Percentiles rank a stretch among this genome's conserved stretches.
phyloP scores from a whole-genome alignment of 1,284 basidiomycete species.

The Boletus smithii region DNA sequence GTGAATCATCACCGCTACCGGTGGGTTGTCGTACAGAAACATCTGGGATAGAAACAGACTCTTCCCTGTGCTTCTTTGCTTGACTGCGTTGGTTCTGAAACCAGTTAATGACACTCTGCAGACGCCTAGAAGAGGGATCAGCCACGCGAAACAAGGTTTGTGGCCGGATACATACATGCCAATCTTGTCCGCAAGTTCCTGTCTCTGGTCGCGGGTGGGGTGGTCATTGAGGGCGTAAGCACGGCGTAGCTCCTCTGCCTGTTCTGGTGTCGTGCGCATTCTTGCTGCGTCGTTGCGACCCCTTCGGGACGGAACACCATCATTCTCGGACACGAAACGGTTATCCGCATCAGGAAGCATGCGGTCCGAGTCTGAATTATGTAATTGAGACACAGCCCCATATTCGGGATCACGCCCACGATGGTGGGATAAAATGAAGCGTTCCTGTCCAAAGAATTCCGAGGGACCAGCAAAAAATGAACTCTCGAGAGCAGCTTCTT shows the following conservation, averaged over 20 bases:
- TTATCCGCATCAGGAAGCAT: slow-evolving; percentile 30
- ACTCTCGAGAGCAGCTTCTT: slow-evolving; percentile 26
- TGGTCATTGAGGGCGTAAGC: slow-evolving; percentile 60
- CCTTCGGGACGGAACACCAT: slow-evolving; percentile 31
- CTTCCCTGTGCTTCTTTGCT: slow-evolving; percentile 61
- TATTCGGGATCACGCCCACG: slow-evolving; percentile 31
- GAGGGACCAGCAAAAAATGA: slow-evolving; percentile 34
- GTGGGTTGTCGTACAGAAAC: slow-evolving; percentile 20
- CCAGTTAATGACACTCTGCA: slow-evolving; percentile 78
- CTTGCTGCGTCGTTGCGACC: slow-evolving; percentile 37
- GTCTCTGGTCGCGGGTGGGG: slow-evolving; percentile 62
- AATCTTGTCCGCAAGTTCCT: slow-evolving; percentile 59
- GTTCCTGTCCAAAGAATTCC: slow-evolving; percentile 32
- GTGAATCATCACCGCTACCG: slow-evolving; percentile 3
- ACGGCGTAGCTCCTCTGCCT: slow-evolving; percentile 63
- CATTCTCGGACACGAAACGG: slow-evolving; percentile 38
- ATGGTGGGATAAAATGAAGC: slow-evolving; percentile 35
- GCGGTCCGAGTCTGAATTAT: slow-evolving; percentile 30
- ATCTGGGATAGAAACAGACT: slow-evolving; percentile 33
- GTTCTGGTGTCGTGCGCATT: slow-evolving; percentile 57
- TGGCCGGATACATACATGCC: slow-evolving; percentile 56
- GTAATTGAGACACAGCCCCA: slow-evolving; percentile 29
- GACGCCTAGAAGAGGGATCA: slow-evolving; percentile 48
- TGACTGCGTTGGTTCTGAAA: slow-evolving; percentile 79
- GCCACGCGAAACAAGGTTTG: slow-evolving; percentile 13